A percentile compares a stretch with the other conserved stretches of the same genome.
Evolutionary conservation across 192 early-diverging fungal genomes (phyloP).

Genomic region (Coemansia sp.): DNA sequence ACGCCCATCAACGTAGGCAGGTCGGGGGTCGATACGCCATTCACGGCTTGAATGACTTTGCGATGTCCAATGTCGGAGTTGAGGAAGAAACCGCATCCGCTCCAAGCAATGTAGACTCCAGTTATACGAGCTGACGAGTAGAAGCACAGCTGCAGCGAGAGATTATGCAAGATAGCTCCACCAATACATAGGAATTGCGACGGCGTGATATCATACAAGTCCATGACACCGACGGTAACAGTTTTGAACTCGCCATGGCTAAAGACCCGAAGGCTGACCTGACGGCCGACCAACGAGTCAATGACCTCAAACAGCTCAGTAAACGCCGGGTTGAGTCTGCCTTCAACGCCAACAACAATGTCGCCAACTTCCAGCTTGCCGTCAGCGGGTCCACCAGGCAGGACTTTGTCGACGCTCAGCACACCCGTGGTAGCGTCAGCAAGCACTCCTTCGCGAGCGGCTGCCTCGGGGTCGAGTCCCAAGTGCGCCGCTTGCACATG

Average conservation of each 20-base stretch:
- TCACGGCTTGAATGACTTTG: conserved; percentile 24
- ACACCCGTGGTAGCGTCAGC: conserved; percentile 68
- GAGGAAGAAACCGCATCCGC: conserved; percentile 7
- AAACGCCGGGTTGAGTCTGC: conserved; percentile 64
- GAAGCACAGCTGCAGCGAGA: conserved; percentile 70
- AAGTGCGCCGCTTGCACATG: conserved; percentile 52
- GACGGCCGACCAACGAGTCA: conserved; percentile 62
- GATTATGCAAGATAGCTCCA: conserved; percentile 69
- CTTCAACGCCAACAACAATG: conserved; percentile 66
- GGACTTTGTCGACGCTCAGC: conserved; percentile 63
- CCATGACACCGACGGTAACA: conserved; percentile 59
- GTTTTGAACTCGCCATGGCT: conserved; percentile 57
- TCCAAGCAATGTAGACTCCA: conserved; percentile 18
- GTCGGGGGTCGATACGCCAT: conserved; percentile 19
- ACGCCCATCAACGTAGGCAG: conserved; percentile 26
- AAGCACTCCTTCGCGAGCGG: conserved; percentile 58
- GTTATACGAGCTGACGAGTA: conserved; percentile 22
- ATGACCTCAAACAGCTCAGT: conserved; percentile 62
- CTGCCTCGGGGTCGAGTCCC: conserved; percentile 11
- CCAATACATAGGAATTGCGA: conserved; percentile 80
- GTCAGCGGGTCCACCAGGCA: conserved; percentile 74
- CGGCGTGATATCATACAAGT: conserved; percentile 78
- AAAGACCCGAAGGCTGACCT: conserved; percentile 58
- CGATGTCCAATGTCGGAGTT: background rate
- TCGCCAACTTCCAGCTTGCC: conserved; percentile 66